These are phyloP conservation scores for Tulasnella sp. DNA, from an alignment of 768 basidiomycete species.

Conservation along the genomic window DNA sequence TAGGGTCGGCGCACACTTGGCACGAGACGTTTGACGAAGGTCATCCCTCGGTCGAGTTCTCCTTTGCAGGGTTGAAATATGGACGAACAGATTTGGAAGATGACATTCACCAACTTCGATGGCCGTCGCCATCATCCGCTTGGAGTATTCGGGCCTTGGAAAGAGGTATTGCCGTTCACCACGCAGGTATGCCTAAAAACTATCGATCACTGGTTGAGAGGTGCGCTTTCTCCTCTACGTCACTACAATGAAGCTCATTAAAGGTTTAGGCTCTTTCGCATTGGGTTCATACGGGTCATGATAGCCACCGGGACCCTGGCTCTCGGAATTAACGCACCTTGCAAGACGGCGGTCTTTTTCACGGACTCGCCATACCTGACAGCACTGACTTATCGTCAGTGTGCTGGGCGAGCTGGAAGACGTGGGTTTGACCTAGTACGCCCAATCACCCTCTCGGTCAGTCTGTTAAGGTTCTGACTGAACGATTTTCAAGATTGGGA, in stretches of 20 bases:
- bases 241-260: background rate
- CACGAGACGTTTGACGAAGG: conserved; percentile 42
- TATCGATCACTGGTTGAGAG: conserved; percentile 51
- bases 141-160: conserved; percentile 41
- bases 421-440: conserved; percentile 48
- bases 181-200: conserved; percentile 53
- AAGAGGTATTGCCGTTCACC: conserved; percentile 59
- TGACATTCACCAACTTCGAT: conserved; percentile 35
- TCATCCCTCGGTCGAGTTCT: conserved; percentile 48
- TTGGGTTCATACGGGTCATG: conserved; percentile 50
- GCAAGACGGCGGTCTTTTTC: conserved; percentile 52
- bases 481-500: conserved; percentile 33
- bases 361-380: conserved; percentile 50
- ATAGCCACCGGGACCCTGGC: conserved; percentile 62
- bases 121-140: conserved; percentile 24
- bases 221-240: conserved; percentile 24
- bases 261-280: conserved; percentile 42
- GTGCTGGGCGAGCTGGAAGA: conserved; percentile 60
- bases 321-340: conserved; percentile 64
- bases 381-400: conserved; percentile 51
- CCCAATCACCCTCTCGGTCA: background rate
- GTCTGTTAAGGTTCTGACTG: background rate
- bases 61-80: conserved; percentile 40
- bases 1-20: conserved; percentile 32
- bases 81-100: conserved; percentile 40